phyloP scores from a whole-genome alignment of 352 stramenopile genomes.

The Globisporangium lucens region DNA sequence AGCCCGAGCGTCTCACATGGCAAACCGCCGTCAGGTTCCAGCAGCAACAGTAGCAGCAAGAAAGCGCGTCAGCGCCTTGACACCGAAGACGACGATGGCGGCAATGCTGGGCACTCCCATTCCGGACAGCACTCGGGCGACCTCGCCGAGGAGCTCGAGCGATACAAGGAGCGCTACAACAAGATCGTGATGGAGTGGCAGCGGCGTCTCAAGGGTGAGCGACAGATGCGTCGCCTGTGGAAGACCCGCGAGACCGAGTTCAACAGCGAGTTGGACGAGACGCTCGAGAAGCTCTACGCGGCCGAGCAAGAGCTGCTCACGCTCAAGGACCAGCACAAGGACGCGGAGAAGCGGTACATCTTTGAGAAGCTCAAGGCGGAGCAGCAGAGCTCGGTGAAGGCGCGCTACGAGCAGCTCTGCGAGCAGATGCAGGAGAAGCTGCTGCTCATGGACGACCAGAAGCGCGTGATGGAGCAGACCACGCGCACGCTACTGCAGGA shows the following conservation, averaged over 20 bases:
- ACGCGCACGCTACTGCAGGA: constrained; percentile 65
- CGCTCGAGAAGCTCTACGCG: constrained; percentile 45
- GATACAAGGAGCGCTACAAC: constrained; percentile 78
- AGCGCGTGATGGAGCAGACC: constrained; percentile 77
- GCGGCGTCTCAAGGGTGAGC: constrained; percentile 68
- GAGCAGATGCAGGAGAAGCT: constrained; percentile 75
- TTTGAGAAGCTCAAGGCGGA: constrained; percentile 69
- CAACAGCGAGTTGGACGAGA: constrained; percentile 59
- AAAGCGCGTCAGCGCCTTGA: constrained; percentile 12
- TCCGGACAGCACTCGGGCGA: constrained; percentile 21
- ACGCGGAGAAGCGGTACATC: constrained; percentile 66
- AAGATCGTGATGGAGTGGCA: constrained; percentile 81
- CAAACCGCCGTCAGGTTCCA: constrained; percentile 14
- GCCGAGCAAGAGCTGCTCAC: constrained; percentile 39
- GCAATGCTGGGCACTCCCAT: constrained; percentile 3
- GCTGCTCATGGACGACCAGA: constrained; percentile 58
- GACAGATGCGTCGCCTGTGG: constrained; percentile 75
- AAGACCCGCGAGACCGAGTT: constrained; percentile 78
- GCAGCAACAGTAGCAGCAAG: constrained; percentile 4
- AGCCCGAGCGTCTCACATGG: constrained; percentile 5
- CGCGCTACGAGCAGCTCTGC: constrained; percentile 69
- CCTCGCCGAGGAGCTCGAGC: constrained; percentile 52
- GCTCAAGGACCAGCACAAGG: constrained; percentile 46
- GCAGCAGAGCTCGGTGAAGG: constrained; percentile 77
- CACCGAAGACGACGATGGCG: constrained; percentile 23